Evolutionary conservation across 1,284 basidiomycete species (phyloP).

Genomic region (Cryptococcus sp.): DNA sequence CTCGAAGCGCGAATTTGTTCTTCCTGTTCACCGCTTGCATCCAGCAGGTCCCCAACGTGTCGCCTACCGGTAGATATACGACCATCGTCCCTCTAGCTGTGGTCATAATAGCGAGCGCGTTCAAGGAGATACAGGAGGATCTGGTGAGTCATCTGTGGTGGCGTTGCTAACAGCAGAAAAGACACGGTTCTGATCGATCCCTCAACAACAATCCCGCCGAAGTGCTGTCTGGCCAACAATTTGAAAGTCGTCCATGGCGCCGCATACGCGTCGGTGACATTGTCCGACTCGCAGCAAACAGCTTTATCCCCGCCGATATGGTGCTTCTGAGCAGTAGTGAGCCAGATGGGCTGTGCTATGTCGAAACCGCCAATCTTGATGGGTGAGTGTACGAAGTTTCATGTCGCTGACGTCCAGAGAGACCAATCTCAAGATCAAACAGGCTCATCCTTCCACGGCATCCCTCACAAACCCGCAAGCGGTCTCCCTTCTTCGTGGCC

Average conservation of each 20-base stretch:
- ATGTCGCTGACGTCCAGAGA: constrained; percentile 55
- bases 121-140: constrained; percentile 96
- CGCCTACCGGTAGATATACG: constrained; percentile 91
- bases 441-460: constrained; percentile 78
- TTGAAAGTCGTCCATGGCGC: constrained; percentile 78
- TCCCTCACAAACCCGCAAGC: constrained; percentile 69
- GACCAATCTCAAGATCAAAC: constrained; percentile 98
- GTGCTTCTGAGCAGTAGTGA: constrained; percentile 84
- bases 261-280: constrained; percentile 88
- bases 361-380: constrained; percentile 95
- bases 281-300: constrained; percentile 81
- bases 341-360: constrained; percentile 94
- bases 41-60: constrained; percentile 96
- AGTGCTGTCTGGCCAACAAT: constrained; percentile 63
- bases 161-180: constrained; percentile 54
- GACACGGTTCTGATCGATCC: constrained; percentile 89
- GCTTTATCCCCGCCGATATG: constrained; percentile 95
- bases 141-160: constrained; percentile 46
- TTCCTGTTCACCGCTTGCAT: constrained; percentile 98
- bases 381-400: constrained; percentile 58
- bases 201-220: constrained; percentile 80
- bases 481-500: constrained; percentile 69
- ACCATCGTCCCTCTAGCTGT: constrained; percentile 88
- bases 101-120: constrained; percentile 89
- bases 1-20: constrained; percentile 97